Conservation (phyloP, 2,329 filamentous ascomycete species). For the Penicillium crustosum region DNA sequence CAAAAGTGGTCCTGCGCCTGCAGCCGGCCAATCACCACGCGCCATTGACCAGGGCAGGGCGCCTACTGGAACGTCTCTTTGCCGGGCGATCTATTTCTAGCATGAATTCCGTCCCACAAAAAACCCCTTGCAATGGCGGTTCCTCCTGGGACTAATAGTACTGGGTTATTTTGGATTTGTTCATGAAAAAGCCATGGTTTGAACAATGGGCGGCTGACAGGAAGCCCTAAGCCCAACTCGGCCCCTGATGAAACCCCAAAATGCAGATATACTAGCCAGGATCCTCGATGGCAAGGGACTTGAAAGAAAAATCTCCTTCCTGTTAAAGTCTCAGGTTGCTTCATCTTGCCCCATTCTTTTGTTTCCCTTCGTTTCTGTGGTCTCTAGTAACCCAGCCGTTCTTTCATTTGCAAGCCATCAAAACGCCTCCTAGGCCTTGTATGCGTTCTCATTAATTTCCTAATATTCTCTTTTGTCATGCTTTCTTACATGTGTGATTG, state of each 20-base stretch:
- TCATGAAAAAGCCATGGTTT: neutral
- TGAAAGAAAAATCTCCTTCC: slow-evolving; percentile 5
- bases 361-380: neutral
- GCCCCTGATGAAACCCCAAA: neutral
- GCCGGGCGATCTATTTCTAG: slow-evolving; percentile 16
- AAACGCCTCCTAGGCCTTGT: slow-evolving; percentile 1
- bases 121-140: slow-evolving; percentile 10
- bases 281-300: neutral
- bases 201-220: slow-evolving; percentile 4
- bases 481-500: neutral
- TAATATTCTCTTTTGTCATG: slow-evolving; percentile 1
- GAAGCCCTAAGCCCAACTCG: slow-evolving; percentile 4
- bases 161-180: neutral
- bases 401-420: slow-evolving; percentile 11
- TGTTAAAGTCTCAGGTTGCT: slow-evolving; percentile 2
- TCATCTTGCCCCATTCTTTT: slow-evolving; percentile 12
- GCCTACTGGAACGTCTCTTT: slow-evolving; percentile 14
- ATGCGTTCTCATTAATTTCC: neutral
- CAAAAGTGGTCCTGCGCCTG: slow-evolving; percentile 1
- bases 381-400: slow-evolving; percentile 1
- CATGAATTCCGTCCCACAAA: slow-evolving; percentile 11
- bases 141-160: neutral
- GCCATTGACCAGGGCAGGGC: slow-evolving; percentile 6
- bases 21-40: slow-evolving; percentile 11
- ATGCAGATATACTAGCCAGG: slow-evolving; percentile 4